phyloP scores from a whole-genome alignment of 495 filamentous ascomycete species.

The Penicillium macrosclerotiorum region DNA sequence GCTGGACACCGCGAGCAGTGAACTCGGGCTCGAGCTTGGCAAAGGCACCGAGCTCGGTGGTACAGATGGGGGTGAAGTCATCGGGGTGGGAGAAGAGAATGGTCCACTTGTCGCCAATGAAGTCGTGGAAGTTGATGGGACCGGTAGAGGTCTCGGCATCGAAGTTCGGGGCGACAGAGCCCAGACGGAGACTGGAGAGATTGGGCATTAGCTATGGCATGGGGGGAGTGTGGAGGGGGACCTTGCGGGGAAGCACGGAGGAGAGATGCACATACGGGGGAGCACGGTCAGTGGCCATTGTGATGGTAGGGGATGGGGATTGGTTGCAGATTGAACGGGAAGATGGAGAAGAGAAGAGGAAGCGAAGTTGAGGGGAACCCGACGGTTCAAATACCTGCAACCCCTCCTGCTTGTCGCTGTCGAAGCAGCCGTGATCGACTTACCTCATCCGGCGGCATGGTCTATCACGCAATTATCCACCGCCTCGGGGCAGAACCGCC shows the following conservation, averaged over 20 bases:
- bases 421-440: conserved; percentile 14
- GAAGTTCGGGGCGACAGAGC: conserved; percentile 89
- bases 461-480: conserved; percentile 42
- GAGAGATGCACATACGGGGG: conserved; percentile 45
- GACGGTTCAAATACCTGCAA: conserved; percentile 24
- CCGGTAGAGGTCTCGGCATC: conserved; percentile 87
- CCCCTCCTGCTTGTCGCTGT: conserved; percentile 21
- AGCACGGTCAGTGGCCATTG: conserved; percentile 51
- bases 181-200: conserved; percentile 71
- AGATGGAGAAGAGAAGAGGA: conserved; percentile 4
- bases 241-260: background rate
- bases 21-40: conserved; percentile 98
- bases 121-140: conserved; percentile 95
- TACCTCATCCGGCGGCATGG: conserved; percentile 16
- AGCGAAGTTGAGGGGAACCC: conserved; percentile 8
- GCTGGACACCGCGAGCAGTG: conserved; percentile 86
- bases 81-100: conserved; percentile 94
- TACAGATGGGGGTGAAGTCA: conserved; percentile 93
- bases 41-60: conserved; percentile 96
- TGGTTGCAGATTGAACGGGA: background rate
- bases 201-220: no score
- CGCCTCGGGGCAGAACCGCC: conserved; percentile 28
- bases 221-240: no score
- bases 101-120: conserved; percentile 90
- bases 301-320: conserved; percentile 18